phyloP scores from a whole-genome alignment of 176 grass and related monocot genomes.

The Puccinellia tenuiflora region DNA sequence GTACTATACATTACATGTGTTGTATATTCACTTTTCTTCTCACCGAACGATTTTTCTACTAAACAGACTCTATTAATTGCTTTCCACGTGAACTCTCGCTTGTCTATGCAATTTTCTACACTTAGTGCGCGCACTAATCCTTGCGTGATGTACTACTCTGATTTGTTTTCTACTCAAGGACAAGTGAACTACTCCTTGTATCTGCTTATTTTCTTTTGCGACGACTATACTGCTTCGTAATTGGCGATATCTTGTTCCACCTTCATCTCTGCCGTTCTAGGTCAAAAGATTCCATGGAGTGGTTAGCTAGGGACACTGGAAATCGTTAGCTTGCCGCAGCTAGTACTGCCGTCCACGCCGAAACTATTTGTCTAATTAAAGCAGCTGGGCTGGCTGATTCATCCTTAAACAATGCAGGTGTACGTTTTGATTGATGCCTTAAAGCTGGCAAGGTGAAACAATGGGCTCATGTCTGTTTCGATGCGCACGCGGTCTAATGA shows the following conservation, averaged over 20 bases:
- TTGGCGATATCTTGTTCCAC: not conserved
- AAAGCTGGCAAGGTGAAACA: not conserved
- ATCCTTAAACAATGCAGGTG: not conserved
- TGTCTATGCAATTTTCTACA: not conserved
- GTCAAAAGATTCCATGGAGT: constrained; percentile 31
- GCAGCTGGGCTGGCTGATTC: not conserved
- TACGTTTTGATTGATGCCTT: constrained; percentile 12
- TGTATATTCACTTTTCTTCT: not conserved
- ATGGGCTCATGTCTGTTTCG: not conserved
- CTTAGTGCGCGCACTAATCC: no score
- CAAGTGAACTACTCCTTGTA: not conserved
- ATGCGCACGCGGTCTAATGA: not conserved
- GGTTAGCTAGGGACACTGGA: constrained; percentile 12
- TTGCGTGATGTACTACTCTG: not conserved
- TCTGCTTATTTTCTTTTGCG: not conserved
- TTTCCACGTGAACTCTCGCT: not conserved
- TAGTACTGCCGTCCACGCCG: constrained; percentile 11
- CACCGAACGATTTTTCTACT: not conserved
- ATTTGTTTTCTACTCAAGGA: not conserved
- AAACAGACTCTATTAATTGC: no score
- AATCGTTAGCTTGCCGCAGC: constrained; percentile 11
- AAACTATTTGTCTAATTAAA: not conserved
- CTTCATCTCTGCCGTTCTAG: not conserved
- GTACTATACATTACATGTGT: not conserved
- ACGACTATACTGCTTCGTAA: not conserved